Base-by-base conservation (phyloP, 768 basidiomycete genomes). In the Phylloporus sp. region DNA sequence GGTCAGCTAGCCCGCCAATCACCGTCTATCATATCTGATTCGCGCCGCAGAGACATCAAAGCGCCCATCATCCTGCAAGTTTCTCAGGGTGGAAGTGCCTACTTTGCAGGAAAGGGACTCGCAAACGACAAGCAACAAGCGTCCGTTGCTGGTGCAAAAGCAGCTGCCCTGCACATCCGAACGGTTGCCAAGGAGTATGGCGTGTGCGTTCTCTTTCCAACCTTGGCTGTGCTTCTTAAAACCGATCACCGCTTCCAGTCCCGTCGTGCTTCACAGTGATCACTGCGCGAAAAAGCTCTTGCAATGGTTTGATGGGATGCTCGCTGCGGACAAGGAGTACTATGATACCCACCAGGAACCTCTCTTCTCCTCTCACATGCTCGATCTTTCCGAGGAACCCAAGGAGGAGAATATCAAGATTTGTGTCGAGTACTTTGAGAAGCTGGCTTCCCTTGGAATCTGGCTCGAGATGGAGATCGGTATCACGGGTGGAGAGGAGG, bases 381-480 rank as follows among this genome's bases (percentile, higher is more conserved):
- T 98, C 61, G 95, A 97, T 71, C 85, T 97, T 59, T 97, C 94
- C 36, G 95, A 97, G 65, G 87, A 91, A 66, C 60, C 87, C 63
- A 89, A 91, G 65, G 95, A 93, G 55, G 80, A 97, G 64, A 99
- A 98, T 79, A 99, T 98, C 68, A 85, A 79, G 38, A 91, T 78
- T 47, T 98, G 97, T 71, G 92, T 77, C 53, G 82, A 92, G 68
- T 99, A 99, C 80, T 95, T 98, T 73, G 80, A 85, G 74, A 91
- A 91, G 67, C 89, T 98, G 93, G 88, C 90, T 3, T 83, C 86
- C 55, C 71, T 98, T 65, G 88, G 90, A 46, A 74, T 91, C 55
- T 99, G 92, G 92, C 91, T 99, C 70, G 97, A 99, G 81, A 99
- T 99, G 97, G 97, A 99, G 75, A 99, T 99, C 70, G 97, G 97